Conservation (phyloP, 2,329 filamentous ascomycete genomes). For the Epichloe gansuensis region DNA sequence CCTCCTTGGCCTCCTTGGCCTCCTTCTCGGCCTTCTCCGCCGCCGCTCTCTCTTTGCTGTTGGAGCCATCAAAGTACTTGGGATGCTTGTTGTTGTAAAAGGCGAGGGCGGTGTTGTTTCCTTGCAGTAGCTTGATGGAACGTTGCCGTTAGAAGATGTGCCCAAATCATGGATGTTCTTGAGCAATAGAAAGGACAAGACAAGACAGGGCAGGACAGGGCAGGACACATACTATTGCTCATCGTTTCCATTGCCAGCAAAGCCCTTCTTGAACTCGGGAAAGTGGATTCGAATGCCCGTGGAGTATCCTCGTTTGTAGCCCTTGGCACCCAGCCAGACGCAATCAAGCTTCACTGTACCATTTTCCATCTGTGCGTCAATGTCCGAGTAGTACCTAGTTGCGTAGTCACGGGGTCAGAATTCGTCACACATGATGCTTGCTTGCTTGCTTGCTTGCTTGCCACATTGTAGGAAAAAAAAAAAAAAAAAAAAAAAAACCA, state of each 20-base stretch:
- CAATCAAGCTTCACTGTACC: constrained; percentile 1
- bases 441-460: neutral
- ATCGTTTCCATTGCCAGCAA: neutral
- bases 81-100: neutral
- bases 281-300: constrained; percentile 4
- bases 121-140: neutral
- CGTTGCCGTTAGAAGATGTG: neutral
- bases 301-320: neutral
- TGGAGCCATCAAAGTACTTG: constrained; percentile 1
- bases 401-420: neutral
- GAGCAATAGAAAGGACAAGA: neutral
- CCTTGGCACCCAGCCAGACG: constrained; percentile 1
- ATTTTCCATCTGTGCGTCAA: neutral
- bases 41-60: neutral
- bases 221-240: neutral
- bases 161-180: no score
- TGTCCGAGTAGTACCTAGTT: constrained; percentile 4
- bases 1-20: neutral
- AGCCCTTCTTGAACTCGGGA: neutral
- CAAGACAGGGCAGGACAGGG: no score
- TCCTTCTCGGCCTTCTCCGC: neutral
- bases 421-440: neutral
- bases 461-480: neutral
- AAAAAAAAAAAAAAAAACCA: neutral
- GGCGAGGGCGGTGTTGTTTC: neutral